These are phyloP conservation scores for Beta macrorhiza DNA, from an alignment of 179 eudicot species.

Conservation along the genomic window DNA sequence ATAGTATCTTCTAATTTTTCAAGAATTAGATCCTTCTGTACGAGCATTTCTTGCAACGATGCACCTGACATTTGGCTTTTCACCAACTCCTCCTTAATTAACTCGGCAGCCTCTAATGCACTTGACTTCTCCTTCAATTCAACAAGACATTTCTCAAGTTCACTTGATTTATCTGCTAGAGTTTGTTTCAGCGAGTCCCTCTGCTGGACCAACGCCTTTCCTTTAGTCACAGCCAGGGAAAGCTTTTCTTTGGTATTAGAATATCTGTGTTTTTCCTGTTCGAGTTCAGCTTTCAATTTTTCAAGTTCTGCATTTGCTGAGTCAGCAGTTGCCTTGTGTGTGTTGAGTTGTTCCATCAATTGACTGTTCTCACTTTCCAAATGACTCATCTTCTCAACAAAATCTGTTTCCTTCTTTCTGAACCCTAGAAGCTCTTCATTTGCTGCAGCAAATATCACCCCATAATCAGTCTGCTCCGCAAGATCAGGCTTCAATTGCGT, in stretches of 20 bases:
- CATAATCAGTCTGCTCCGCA: conserved; percentile 53
- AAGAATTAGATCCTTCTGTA: conserved; percentile 56
- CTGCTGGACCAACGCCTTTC: conserved; percentile 95
- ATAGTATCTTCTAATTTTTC: conserved; percentile 59
- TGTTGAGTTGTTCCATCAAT: conserved; percentile 59
- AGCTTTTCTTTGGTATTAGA: conserved; percentile 92
- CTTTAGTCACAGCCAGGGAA: conserved; percentile 95
- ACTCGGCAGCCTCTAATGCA: conserved; percentile 71
- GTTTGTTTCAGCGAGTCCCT: conserved; percentile 79
- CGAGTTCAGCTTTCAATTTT: conserved; percentile 68
- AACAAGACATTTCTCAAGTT: conserved; percentile 59
- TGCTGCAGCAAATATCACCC: conserved; percentile 45
- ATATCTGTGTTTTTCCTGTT: conserved; percentile 75
- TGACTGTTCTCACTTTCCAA: conserved; percentile 55
- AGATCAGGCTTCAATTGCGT: conserved; percentile 58
- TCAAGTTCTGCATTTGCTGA: conserved; percentile 53
- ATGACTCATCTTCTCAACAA: conserved; percentile 46
- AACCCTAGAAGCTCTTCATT: conserved; percentile 59
- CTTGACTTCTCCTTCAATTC: conserved; percentile 68
- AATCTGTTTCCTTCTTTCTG: conserved; percentile 55
- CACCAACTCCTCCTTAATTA: conserved; percentile 54
- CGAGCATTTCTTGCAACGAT: conserved; percentile 61
- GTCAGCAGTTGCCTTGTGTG: conserved; percentile 40
- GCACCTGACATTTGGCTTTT: conserved; percentile 56
- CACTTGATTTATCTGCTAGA: conserved; percentile 66